Conservation (phyloP, 306 rosid species). For the Benincasa hispida region DNA sequence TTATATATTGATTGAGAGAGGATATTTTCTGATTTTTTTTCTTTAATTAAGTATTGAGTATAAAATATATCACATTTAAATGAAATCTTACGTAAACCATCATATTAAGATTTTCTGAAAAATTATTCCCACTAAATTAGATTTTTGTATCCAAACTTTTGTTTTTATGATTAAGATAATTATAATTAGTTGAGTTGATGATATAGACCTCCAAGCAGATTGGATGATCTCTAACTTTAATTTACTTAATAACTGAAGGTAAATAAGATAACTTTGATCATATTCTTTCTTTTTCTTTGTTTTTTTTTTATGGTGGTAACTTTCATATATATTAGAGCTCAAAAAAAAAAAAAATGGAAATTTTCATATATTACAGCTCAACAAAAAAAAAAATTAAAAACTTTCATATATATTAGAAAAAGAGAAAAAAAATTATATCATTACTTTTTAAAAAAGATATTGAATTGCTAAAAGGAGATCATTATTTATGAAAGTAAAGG, state of each 20-base stretch:
- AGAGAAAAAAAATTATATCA: too few species aligned
- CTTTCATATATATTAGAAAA: too few species aligned
- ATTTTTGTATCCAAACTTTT: neutral
- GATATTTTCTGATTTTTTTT: neutral
- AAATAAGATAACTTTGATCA: neutral
- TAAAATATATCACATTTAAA: neutral
- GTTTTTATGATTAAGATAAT: neutral
- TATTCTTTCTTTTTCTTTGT: neutral
- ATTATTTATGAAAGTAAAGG: too few species aligned
- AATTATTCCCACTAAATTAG: neutral
- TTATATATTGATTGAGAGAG: neutral
- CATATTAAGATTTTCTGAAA: neutral
- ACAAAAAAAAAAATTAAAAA: too few species aligned
- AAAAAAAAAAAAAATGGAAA: too few species aligned
- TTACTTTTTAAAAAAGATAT: too few species aligned
- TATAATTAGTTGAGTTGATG: neutral
- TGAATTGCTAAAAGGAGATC: too few species aligned
- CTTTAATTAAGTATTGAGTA: neutral
- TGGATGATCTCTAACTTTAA: neutral
- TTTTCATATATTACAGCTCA: too few species aligned
- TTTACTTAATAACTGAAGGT: neutral
- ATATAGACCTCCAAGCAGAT: neutral
- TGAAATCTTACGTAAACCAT: neutral
- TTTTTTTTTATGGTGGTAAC: too few species aligned
- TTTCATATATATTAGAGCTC: too few species aligned